phyloP scores from a whole-genome alignment of 2,329 filamentous ascomycete genomes.

The Malbranchea cinnamomea region DNA sequence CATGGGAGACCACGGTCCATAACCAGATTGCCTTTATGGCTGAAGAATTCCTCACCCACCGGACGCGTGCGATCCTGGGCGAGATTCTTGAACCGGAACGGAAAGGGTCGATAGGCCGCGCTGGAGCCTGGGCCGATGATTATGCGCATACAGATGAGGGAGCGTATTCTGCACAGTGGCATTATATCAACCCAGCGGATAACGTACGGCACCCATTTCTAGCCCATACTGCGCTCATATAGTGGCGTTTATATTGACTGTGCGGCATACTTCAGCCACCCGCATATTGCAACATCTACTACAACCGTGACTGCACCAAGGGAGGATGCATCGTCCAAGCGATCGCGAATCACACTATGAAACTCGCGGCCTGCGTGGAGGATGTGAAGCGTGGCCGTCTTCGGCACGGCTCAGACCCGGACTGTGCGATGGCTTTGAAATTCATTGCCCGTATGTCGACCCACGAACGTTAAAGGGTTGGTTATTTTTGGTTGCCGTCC shows the following conservation, averaged over 20 bases:
- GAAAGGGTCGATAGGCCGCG: slow-evolving; percentile 5
- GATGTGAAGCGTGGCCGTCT: slow-evolving; percentile 2
- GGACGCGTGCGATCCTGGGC: slow-evolving; percentile 1
- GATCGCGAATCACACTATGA: slow-evolving; percentile 27
- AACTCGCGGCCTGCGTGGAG: slow-evolving; percentile 19
- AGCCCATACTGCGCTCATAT: background rate
- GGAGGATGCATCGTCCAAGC: slow-evolving; percentile 28
- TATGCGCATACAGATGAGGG: slow-evolving; percentile 5
- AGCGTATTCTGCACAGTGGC: slow-evolving; percentile 3
- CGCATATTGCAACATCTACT: slow-evolving; percentile 19
- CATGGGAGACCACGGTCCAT: slow-evolving; percentile 5
- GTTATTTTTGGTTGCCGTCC: no score
- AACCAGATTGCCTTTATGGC: slow-evolving; percentile 6
- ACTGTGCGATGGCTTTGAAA: slow-evolving; percentile 5
- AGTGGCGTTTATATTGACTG: background rate
- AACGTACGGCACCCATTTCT: slow-evolving; percentile 1
- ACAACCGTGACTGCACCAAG: slow-evolving; percentile 21
- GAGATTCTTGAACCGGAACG: slow-evolving; percentile 5
- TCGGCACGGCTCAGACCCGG: slow-evolving; percentile 1
- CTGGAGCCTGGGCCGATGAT: slow-evolving; percentile 4
- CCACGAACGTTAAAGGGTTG: background rate
- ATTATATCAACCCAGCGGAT: slow-evolving; percentile 6
- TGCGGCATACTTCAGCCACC: slow-evolving; percentile 1
- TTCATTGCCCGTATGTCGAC: slow-evolving; percentile 13
- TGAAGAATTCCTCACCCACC: slow-evolving; percentile 3